Evolutionary conservation across 169 alveolate genomes (phyloP), one percentile per base, ranked within the genome.

Genomic region (Plasmodium vinckei): DNA sequence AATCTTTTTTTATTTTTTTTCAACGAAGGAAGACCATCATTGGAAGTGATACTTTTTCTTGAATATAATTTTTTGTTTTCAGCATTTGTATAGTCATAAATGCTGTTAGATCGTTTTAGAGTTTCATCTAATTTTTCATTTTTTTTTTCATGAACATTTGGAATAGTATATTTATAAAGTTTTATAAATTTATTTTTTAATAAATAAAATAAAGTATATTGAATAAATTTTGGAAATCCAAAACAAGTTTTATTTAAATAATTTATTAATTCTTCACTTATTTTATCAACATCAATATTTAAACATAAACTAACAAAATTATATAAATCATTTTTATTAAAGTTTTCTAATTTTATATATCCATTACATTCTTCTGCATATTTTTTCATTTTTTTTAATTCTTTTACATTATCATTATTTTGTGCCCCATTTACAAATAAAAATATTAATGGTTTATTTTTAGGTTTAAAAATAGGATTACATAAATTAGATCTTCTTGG

Each of bases 311-410:
- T 87, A 5, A 92, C 92, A 69, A 92, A 92, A 10, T 87, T 75
- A 46, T 77, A 92, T 65, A 92, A 64, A 21, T 87, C 70, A 10
- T 87, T 60, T 23, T 65, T 64, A 9, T 87, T 68, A 21, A 92
- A 61, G 3, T 87, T 60, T 59, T 91, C 87, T 57, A 92, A 88
- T 53, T 92, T 87, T 56, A 92, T 75, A 87, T 51, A 87, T 3
- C 92, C 94, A 47, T 69, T 73, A 67, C 94, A 92, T 71, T 87
- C 92, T 21, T 87, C 44, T 49, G 94, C 91, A 91, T 79, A 92
- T 60, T 65, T 88, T 72, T 72, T 92, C 1, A 92, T 92, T 23
- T 87, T 89, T 1, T 49, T 65, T n/a, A 63, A 17, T n/a, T 65
- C 79, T 64, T 69, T 65, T 7, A 64, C 60, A 51, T 53, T 63